These are phyloP conservation scores for Sclerotinia spermophila DNA, from an alignment of 2,329 filamentous ascomycete genomes.

Conservation along the genomic window DNA sequence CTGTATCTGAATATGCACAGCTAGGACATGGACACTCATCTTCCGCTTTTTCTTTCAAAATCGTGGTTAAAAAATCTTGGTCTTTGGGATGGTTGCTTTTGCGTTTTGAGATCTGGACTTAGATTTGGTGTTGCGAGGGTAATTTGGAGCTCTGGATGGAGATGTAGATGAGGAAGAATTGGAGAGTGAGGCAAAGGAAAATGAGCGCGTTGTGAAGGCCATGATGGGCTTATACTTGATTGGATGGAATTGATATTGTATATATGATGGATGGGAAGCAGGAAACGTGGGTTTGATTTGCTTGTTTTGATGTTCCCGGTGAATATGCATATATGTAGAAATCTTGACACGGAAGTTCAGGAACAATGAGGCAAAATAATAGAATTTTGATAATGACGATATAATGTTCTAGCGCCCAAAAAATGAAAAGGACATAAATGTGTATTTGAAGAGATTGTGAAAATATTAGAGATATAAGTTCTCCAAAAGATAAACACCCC, in stretches of 20 bases:
- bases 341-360: rapidly evolving
- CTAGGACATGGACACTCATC: background rate
- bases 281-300: too few relatives aligned
- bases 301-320: background rate
- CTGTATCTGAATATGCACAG: background rate
- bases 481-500: background rate
- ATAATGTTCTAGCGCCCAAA: too few relatives aligned
- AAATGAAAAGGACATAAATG: too few relatives aligned
- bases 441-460: too few relatives aligned
- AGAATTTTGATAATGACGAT: background rate
- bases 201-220: background rate
- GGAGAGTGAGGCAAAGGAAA: background rate
- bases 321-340: background rate
- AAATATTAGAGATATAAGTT: too few relatives aligned
- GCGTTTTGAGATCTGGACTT: too few relatives aligned
- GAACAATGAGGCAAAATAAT: background rate
- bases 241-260: background rate
- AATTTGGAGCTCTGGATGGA: background rate
- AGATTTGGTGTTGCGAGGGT: background rate
- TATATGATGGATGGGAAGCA: background rate
- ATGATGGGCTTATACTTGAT: background rate
- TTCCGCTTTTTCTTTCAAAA: background rate
- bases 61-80: background rate
- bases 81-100: background rate
- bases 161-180: background rate